Percentiles rank a stretch among this genome's conserved stretches.
Conservation (phyloP, 805 yeast species). For the Monosporozyma siamensis region DNA sequence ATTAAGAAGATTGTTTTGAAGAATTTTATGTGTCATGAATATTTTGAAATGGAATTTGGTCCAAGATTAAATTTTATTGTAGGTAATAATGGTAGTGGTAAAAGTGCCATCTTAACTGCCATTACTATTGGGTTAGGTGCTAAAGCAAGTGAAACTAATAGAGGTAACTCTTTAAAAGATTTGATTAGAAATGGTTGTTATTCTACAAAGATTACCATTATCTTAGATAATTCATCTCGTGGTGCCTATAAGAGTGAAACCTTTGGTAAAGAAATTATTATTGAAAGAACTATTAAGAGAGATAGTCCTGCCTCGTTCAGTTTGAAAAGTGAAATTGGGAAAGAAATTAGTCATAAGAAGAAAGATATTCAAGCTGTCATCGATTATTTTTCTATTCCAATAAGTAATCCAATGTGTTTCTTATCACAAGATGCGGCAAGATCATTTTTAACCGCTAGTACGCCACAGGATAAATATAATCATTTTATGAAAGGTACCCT, state of each 20-base stretch:
- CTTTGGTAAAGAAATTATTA: constrained; percentile 59
- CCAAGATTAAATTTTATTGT: constrained; percentile 78
- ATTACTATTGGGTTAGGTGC: constrained; percentile 83
- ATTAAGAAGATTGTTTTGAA: constrained; percentile 52
- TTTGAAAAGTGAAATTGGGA: constrained; percentile 44
- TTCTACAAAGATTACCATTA: constrained; percentile 58
- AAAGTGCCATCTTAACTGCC: constrained; percentile 81
- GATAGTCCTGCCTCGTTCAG: constrained; percentile 46
- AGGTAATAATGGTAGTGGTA: constrained; percentile 89
- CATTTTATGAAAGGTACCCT: constrained; percentile 76
- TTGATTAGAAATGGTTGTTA: constrained; percentile 69
- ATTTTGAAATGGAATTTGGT: constrained; percentile 65
- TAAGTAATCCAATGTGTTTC: constrained; percentile 87
- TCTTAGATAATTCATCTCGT: constrained; percentile 53
- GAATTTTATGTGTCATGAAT: constrained; percentile 86
- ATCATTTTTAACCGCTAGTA: constrained; percentile 70
- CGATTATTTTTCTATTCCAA: constrained; percentile 62
- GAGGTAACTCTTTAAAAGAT: constrained; percentile 64
- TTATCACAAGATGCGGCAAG: constrained; percentile 91
- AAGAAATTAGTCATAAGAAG: constrained; percentile 49
- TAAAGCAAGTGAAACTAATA: constrained; percentile 74
- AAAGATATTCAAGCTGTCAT: constrained; percentile 59
- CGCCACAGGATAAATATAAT: constrained; percentile 61
- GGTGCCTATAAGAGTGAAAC: constrained; percentile 54
- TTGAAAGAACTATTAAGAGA: constrained; percentile 56